Evolutionary conservation across 106 monocot genomes (phyloP).

Genomic region (Dendrobium huoshanense): DNA sequence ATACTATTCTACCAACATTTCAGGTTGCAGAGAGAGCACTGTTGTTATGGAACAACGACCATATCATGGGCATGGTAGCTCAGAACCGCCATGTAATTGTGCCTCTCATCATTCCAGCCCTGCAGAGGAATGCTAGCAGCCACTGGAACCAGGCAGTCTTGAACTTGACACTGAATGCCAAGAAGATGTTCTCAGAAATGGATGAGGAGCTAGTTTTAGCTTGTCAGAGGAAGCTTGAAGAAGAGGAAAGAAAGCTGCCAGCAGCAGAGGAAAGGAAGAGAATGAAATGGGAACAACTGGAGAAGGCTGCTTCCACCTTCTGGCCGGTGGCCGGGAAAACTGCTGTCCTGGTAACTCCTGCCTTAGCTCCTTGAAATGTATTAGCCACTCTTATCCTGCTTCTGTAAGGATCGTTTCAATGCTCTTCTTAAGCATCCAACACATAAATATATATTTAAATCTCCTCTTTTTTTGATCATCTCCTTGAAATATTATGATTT

Average conservation of each 20-base stretch:
- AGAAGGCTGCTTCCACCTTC: background rate
- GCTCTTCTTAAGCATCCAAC: background rate
- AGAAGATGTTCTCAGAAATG: background rate
- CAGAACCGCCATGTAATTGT: background rate
- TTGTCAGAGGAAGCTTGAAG: background rate
- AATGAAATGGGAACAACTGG: background rate
- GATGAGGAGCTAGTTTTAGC: background rate
- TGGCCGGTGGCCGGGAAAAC: background rate
- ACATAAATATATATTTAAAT: background rate
- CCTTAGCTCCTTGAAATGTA: background rate
- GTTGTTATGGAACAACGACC: background rate
- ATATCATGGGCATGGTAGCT: background rate
- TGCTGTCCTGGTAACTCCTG: background rate
- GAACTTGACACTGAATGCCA: background rate
- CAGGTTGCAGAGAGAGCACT: background rate
- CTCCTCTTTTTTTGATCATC: background rate
- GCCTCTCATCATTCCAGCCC: background rate
- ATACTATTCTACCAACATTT: background rate
- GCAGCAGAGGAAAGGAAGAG: background rate
- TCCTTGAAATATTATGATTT: background rate
- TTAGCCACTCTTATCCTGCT: background rate
- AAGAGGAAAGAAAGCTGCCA: background rate
- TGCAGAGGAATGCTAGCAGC: background rate
- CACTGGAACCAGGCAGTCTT: background rate
- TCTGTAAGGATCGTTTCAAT: background rate